Conservation (phyloP, 805 yeast genomes). For the Priceomyces melissophilus region DNA sequence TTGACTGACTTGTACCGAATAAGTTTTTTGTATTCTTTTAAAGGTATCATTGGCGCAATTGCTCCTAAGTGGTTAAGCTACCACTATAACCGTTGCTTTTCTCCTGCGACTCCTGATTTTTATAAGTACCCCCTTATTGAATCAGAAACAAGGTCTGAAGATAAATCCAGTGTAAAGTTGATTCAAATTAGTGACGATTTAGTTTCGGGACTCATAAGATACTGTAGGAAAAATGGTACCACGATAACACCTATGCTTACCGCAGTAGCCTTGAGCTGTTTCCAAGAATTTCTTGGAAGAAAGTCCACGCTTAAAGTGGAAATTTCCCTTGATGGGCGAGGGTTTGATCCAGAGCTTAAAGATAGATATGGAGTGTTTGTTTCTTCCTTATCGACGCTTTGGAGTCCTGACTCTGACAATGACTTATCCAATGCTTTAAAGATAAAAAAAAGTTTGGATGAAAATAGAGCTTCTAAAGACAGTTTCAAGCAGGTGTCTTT, state of each 20-base stretch:
- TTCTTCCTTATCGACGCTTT: neutral
- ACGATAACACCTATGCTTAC: conserved; percentile 20
- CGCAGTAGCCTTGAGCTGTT: conserved; percentile 11
- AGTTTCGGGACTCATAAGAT: conserved; percentile 8
- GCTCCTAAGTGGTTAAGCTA: too few relatives aligned
- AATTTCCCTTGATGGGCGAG: conserved; percentile 12
- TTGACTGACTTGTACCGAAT: neutral
- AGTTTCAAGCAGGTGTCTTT: conserved; percentile 12
- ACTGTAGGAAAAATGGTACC: conserved; percentile 11
- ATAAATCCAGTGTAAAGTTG: conserved; percentile 7
- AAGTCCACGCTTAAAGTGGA: conserved; percentile 2
- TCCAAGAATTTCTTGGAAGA: conserved; percentile 13
- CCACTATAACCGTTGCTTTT: too few relatives aligned
- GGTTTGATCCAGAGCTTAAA: conserved; percentile 9
- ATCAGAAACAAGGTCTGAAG: neutral
- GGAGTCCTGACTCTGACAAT: neutral
- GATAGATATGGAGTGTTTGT: conserved; percentile 3
- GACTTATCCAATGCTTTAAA: too few relatives aligned
- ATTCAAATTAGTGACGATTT: conserved; percentile 12
- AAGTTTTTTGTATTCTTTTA: too few relatives aligned
- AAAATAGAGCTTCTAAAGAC: conserved; percentile 6
- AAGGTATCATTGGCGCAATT: neutral
- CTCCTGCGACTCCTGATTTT: conserved; percentile 5
- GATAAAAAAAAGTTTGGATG: neutral
- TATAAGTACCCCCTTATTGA: conserved; percentile 7